Evolutionary conservation across 2,329 filamentous ascomycete species (phyloP).

Genomic region (Pseudocercospora pini-densiflorae): DNA sequence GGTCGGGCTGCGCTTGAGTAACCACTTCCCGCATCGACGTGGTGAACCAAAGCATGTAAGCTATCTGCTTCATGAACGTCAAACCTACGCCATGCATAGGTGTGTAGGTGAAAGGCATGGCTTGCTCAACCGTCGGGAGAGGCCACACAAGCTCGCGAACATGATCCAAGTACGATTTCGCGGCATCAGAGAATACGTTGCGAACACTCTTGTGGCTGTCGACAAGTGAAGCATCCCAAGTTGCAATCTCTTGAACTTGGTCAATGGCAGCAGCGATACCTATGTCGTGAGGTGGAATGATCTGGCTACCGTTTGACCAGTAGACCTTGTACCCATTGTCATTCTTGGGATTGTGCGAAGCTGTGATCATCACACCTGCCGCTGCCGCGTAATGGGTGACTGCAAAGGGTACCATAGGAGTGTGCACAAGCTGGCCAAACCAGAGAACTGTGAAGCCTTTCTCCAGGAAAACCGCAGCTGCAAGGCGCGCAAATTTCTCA

Average conservation of each 20-base stretch:
- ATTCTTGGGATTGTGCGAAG: conserved; percentile 66
- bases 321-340: conserved; percentile 74
- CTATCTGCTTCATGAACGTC: conserved; percentile 50
- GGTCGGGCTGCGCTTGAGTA: conserved; percentile 62
- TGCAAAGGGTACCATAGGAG: conserved; percentile 66
- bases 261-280: conserved; percentile 63
- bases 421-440: conserved; percentile 61
- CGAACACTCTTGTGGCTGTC: conserved; percentile 49
- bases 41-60: conserved; percentile 39
- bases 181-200: conserved; percentile 47
- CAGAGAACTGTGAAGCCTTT: conserved; percentile 64
- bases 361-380: conserved; percentile 69
- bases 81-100: conserved; percentile 63
- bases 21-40: conserved; percentile 52
- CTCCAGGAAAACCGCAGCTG: conserved; percentile 63
- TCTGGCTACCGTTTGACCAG: conserved; percentile 68
- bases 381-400: conserved; percentile 58
- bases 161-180: conserved; percentile 49
- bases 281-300: conserved; percentile 65
- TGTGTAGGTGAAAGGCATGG: conserved; percentile 56
- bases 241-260: conserved; percentile 58
- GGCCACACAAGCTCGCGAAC: conserved; percentile 34
- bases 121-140: conserved; percentile 24
- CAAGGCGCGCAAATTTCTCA: conserved; percentile 62
- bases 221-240: conserved; percentile 52